Conservation (phyloP, 73 alveolate species). For the Diophrys sp. region DNA sequence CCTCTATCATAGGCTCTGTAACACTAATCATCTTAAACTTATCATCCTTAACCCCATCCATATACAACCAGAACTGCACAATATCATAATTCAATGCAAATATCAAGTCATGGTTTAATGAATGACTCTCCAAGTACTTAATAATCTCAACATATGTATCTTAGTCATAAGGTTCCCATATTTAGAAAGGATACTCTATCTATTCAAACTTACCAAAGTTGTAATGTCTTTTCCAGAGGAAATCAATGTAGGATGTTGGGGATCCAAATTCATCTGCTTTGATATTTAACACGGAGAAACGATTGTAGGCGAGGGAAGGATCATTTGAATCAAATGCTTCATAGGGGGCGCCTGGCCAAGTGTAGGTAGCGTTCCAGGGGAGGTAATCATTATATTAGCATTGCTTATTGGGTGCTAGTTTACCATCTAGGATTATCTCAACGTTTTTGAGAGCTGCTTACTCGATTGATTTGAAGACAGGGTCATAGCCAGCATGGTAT, state of each 20-base stretch:
- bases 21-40: no score
- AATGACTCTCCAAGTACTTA: not conserved
- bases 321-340: not conserved
- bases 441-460: not conserved
- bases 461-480: not conserved
- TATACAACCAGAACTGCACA: not conserved
- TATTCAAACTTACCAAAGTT: not conserved
- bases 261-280: not conserved
- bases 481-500: not conserved
- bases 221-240: not conserved
- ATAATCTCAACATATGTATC: not conserved
- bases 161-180: not conserved
- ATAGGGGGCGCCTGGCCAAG: not conserved
- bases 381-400: not conserved
- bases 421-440: not conserved
- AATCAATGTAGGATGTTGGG: not conserved
- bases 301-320: not conserved
- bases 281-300: not conserved
- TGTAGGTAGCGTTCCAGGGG: not conserved
- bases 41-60: not conserved
- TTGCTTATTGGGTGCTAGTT: not conserved
- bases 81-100: not conserved
- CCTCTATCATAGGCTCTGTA: no score
- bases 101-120: not conserved
- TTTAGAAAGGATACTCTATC: not conserved